Conservation (phyloP, 805 yeast species). For the Candida schatavii region DNA sequence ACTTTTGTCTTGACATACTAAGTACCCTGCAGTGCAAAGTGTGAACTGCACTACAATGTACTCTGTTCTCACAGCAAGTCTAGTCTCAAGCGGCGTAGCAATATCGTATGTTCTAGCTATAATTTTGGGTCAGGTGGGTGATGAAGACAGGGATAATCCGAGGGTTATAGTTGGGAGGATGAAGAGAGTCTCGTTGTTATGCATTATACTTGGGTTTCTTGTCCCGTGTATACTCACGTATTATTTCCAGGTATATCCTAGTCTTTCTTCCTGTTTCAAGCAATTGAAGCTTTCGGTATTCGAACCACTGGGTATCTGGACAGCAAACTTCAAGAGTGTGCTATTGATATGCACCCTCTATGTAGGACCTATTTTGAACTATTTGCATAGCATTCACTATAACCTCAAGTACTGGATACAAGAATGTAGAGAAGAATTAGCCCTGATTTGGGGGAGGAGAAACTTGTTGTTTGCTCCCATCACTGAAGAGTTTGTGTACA, state of each 20-base stretch:
- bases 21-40: no score
- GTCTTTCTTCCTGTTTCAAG: constrained; percentile 6
- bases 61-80: constrained; percentile 11
- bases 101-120: constrained; percentile 46
- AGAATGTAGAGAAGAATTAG: constrained; percentile 16
- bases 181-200: constrained; percentile 29
- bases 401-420: constrained; percentile 16
- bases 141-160: constrained; percentile 40
- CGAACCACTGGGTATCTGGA: background rate
- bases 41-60: no score
- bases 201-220: constrained; percentile 24
- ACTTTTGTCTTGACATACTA: no score
- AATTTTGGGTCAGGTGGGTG: constrained; percentile 26
- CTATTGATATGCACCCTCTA: constrained; percentile 40
- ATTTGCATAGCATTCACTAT: constrained; percentile 4
- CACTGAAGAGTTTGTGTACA: constrained; percentile 73
- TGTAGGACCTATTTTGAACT: constrained; percentile 39
- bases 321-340: constrained; percentile 11
- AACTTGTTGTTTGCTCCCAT: constrained; percentile 69
- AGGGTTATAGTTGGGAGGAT: constrained; percentile 42
- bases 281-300: constrained; percentile 8
- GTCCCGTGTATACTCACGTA: constrained; percentile 28
- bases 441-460: constrained; percentile 42
- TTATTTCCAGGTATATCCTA: constrained; percentile 5
- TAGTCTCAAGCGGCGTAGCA: constrained; percentile 34